phyloP scores from a whole-genome alignment of 1,139 yeast species.

The Saccharomyces pastorianus region DNA sequence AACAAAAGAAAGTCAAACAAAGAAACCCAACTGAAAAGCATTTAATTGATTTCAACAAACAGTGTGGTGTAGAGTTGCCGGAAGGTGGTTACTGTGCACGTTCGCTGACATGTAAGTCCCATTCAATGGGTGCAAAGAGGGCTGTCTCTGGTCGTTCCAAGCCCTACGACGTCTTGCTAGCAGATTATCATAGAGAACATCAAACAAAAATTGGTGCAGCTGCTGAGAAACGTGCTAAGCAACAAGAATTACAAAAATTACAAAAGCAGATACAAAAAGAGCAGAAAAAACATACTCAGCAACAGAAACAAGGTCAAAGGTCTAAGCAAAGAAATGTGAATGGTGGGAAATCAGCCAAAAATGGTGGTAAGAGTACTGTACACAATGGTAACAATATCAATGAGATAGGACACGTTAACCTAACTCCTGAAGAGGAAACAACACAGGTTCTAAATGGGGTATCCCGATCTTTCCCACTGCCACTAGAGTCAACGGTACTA shows the following conservation, averaged over 20 bases:
- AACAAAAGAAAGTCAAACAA: constrained; percentile 40
- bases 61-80: constrained; percentile 92
- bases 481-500: constrained; percentile 68
- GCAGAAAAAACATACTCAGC: constrained; percentile 19
- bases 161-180: constrained; percentile 79
- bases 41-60: constrained; percentile 87
- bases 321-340: constrained; percentile 5
- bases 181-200: constrained; percentile 84
- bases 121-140: constrained; percentile 95
- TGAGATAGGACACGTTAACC: constrained; percentile 4
- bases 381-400: constrained; percentile 6
- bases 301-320: constrained; percentile 11
- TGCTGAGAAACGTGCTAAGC: constrained; percentile 49
- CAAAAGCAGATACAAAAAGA: constrained; percentile 25
- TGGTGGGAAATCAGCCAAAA: constrained; percentile 2
- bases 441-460: constrained; percentile 92
- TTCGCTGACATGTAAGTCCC: constrained; percentile 92
- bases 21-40: constrained; percentile 59
- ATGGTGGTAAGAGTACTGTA: constrained; percentile 2
- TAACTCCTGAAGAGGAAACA: constrained; percentile 81
- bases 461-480: constrained; percentile 67
- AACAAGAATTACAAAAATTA: constrained; percentile 24
- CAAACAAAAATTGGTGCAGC: constrained; percentile 85
- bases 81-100: constrained; percentile 93
- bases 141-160: constrained; percentile 91